A percentile compares a stretch with the other conserved stretches of the same genome.
These are phyloP conservation scores for Globisporangium emineosum DNA, from an alignment of 352 stramenopile species.

Conservation along the genomic window DNA sequence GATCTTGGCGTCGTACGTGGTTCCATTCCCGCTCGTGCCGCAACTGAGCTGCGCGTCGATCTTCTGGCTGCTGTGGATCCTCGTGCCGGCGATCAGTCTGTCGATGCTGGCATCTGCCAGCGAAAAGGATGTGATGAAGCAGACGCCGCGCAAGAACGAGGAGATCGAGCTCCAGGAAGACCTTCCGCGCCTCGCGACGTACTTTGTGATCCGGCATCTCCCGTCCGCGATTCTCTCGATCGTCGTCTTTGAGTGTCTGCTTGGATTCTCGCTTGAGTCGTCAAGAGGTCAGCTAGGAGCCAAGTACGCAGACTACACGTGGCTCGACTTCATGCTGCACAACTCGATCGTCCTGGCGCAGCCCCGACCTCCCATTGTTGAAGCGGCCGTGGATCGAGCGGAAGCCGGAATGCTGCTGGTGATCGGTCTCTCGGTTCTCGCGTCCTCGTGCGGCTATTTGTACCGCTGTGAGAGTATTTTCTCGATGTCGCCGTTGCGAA, in stretches of 20 bases:
- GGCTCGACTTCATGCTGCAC: constrained; percentile 65
- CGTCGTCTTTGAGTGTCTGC: constrained; percentile 62
- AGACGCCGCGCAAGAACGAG: constrained; percentile 84
- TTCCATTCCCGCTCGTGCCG: constrained; percentile 75
- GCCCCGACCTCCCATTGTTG: constrained; percentile 43
- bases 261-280: constrained; percentile 62
- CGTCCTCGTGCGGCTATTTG: constrained; percentile 70
- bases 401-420: constrained; percentile 73
- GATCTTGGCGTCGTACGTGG: constrained; percentile 58
- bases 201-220: constrained; percentile 73
- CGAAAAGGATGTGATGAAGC: constrained; percentile 79
- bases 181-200: constrained; percentile 47
- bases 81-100: constrained; percentile 73
- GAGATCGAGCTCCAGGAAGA: constrained; percentile 57
- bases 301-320: constrained; percentile 36
- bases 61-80: constrained; percentile 80
- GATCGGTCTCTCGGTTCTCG: constrained; percentile 61
- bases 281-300: constrained; percentile 19
- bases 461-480: constrained; percentile 80
- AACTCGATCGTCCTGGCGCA: constrained; percentile 40
- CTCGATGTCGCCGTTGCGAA: constrained; percentile 59
- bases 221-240: constrained; percentile 59
- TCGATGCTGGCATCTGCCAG: constrained; percentile 72
- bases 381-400: constrained; percentile 62
- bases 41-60: constrained; percentile 75